These are phyloP conservation scores for Tremella yokohamensis DNA, from an alignment of 768 basidiomycete genomes.

Conservation along the genomic window DNA sequence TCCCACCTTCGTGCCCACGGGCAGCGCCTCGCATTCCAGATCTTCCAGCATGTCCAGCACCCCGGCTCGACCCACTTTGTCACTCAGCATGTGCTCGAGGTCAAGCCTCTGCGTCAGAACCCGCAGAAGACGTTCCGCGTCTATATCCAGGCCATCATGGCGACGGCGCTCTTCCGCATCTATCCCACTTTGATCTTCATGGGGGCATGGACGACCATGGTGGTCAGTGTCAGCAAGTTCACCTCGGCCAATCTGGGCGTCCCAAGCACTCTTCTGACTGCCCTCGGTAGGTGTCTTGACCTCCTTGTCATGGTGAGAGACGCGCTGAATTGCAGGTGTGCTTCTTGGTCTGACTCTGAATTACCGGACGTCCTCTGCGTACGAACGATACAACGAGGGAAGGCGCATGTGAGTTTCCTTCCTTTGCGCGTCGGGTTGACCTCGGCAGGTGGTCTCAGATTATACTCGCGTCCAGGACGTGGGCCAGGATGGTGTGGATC, in stretches of 20 bases:
- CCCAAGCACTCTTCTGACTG: constrained; percentile 42
- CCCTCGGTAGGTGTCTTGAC: constrained; percentile 23
- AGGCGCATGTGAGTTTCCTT: constrained; percentile 23
- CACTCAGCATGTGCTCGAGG: neutral
- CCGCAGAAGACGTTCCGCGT: constrained; percentile 25
- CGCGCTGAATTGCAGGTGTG: constrained; percentile 25
- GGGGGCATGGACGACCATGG: constrained; percentile 33
- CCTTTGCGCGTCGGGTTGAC: neutral
- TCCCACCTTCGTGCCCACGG: too few species aligned
- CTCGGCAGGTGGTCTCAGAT: constrained; percentile 41
- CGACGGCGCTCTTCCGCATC: constrained; percentile 34
- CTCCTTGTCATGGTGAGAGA: neutral
- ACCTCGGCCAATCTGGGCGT: constrained; percentile 35
- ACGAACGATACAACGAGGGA: constrained; percentile 46
- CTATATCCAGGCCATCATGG: constrained; percentile 29
- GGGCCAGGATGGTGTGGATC: constrained; percentile 47
- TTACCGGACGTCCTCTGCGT: constrained; percentile 43
- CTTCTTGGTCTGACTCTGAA: constrained; percentile 45
- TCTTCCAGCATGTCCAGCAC: neutral
- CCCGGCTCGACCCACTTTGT: neutral
- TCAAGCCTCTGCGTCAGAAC: constrained; percentile 10
- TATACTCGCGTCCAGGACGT: constrained; percentile 38
- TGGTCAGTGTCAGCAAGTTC: constrained; percentile 31
- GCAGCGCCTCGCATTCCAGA: too few species aligned
- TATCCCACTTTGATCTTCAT: constrained; percentile 41